These are phyloP conservation scores for Astrocystis sublimbata DNA, from an alignment of 495 filamentous ascomycete species.

Conservation along the genomic window DNA sequence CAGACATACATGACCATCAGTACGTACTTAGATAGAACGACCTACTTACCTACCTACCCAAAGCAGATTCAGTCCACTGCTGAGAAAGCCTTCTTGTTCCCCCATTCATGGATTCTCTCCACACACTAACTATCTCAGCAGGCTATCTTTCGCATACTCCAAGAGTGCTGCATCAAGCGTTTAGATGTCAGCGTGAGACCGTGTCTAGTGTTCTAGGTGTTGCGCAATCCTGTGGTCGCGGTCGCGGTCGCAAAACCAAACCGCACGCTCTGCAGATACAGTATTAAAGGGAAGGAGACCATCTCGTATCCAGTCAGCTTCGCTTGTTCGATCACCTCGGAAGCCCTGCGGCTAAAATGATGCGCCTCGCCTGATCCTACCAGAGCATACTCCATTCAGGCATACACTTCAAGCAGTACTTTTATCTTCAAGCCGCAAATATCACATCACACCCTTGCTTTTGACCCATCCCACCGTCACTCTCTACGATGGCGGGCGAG, in stretches of 20 bases:
- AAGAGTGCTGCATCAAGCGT: not conserved
- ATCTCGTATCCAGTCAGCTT: not conserved
- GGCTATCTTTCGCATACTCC: not conserved
- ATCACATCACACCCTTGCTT: not conserved
- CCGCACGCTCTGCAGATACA: not conserved
- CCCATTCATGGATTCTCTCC: not conserved
- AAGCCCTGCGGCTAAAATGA: not conserved
- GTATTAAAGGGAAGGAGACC: not conserved
- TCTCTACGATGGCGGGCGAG: not conserved
- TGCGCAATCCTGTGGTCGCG: not conserved
- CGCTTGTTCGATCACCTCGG: not conserved
- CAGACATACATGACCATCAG: not conserved
- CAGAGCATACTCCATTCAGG: not conserved
- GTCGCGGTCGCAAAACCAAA: not conserved
- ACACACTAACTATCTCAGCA: not conserved
- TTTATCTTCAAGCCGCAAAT: not conserved
- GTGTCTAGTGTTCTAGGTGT: no score
- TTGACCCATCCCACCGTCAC: not conserved
- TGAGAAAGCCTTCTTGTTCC: not conserved
- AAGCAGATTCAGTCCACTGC: not conserved
- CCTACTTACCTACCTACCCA: no score
- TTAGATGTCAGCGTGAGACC: not conserved
- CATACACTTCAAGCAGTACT: not conserved
- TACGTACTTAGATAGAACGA: no score
- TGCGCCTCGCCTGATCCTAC: not conserved